phyloP scores from a whole-genome alignment of 805 yeast genomes.

The Millerozyma miso region DNA sequence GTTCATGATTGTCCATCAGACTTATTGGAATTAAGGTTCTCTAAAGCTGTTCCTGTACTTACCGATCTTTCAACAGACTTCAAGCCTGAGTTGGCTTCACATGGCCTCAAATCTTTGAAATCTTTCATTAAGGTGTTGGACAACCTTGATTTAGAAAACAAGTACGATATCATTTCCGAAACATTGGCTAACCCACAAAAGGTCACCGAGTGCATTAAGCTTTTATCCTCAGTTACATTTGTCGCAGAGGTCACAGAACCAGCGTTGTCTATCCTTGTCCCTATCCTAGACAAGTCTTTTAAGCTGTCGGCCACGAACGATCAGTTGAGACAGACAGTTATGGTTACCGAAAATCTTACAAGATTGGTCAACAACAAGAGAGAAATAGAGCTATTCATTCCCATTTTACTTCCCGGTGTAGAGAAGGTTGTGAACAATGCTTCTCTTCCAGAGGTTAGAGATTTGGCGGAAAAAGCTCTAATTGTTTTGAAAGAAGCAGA shows the following conservation, averaged over 20 bases:
- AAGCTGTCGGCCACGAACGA: conserved; percentile 90
- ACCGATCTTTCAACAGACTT: conserved; percentile 91
- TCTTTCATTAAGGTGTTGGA: conserved; percentile 79
- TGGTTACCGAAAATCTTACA: conserved; percentile 92
- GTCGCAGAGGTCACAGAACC: conserved; percentile 99
- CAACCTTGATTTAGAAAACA: conserved; percentile 85
- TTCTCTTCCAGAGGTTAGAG: conserved; percentile 94
- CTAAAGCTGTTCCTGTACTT: conserved; percentile 73
- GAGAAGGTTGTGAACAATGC: conserved; percentile 85
- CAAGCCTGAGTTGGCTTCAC: conserved; percentile 91
- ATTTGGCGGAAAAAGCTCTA: conserved; percentile 82
- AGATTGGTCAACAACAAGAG: conserved; percentile 90
- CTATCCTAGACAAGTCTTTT: conserved; percentile 85
- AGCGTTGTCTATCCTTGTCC: conserved; percentile 83
- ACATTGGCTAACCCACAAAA: conserved; percentile 88
- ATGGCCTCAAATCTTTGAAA: conserved; percentile 67
- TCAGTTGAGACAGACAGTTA: conserved; percentile 93
- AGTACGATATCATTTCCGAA: conserved; percentile 75
- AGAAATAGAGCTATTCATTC: conserved; percentile 86
- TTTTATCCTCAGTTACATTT: conserved; percentile 88
- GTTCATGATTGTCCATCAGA: conserved; percentile 81
- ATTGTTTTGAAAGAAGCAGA: conserved; percentile 79
- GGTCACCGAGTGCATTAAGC: conserved; percentile 84
- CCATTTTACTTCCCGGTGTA: conserved; percentile 86
- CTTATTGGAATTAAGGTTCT: conserved; percentile 75